Base-by-base conservation (phyloP, 495 filamentous ascomycete species). In the Penicillium argentinense region DNA sequence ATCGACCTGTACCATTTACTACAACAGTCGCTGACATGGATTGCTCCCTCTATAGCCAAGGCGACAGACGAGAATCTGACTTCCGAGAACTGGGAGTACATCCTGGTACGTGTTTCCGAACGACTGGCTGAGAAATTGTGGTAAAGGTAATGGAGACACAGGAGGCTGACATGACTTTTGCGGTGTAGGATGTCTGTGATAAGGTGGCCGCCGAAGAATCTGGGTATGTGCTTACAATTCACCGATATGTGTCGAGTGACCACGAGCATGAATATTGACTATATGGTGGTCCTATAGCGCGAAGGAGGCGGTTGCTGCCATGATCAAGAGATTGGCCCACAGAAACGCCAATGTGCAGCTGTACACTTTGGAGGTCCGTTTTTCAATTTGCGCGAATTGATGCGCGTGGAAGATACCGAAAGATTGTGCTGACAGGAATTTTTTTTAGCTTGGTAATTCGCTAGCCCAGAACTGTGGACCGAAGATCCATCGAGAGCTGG, bases 331-430 rank as follows among this genome's bases (percentile, higher is more conserved):
- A 47, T 76, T 98, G 53, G 95, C 93, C 45, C 92, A 98, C 71
- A 83, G 93, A 49, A 98, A 98, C 71, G 93, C 93, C 45, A 97
- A 98, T 69, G 93, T 98, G n/a, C 93, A 98, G 71, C 78, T 98
- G 24, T 98, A 98, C 63, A 97, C 93, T 14, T 78, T 98, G 46
- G 93, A 98, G 79, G 90, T 93, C 56, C 36, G 78, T 47, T 34
- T 16, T 28, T 7, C n/a, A 7, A 23, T 22, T 16, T 3, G 5
- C 33, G 33, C 16, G 13, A 7, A 7, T 25, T 12, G 9, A 27
- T 17, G 13, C 32, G 11, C 9, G 39, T 45, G 12, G 12, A 12
- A 26, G 51, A 9, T 34, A n/a, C n/a, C n/a, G n/a, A n/a, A n/a
- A n/a, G n/a, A n/a, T n/a, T n/a, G n/a, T n/a, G n/a, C n/a, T n/a